Evolutionary conservation across 306 rosid genomes (phyloP), one percentile per base, ranked within the genome.

Genomic region (Vigna trinervia): DNA sequence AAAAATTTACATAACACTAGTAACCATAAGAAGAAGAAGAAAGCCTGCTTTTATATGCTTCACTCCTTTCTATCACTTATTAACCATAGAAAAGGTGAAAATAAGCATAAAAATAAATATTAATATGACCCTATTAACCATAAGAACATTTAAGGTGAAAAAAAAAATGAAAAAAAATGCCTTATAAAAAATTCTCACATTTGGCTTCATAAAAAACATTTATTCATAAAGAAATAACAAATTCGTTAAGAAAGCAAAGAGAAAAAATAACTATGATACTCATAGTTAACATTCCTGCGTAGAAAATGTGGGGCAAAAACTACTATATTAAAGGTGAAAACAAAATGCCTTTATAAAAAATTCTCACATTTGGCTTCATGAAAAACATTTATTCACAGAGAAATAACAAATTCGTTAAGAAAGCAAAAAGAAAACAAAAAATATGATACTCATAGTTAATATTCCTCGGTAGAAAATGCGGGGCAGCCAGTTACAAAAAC

Each of bases 401-500:
- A n/a, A 30, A 72, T 39, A 82, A 41, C 53, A 38, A 71, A 67
- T 34, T 78, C 71, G 79, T 36, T 53, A 28, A 2, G n/a, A 74
- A 30, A 75, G 19, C 15, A 60, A 51, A 56, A 65, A 20, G 52
- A 81, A 64, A 75, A 41, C 19, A 22, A 57, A 36, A 41, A 78
- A 66, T 6, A 12, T 39, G 60, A 60, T 26, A 73, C 46, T 58
- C 34, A 51, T 51, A 51, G 57, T 51, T 19, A 53, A 7, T 12
- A 19, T 17, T 53, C 12, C 13, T n/a, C 0, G 5, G 8, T 17
- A n/a, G 59, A 1, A 23, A 23, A 34, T 20, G 7, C 4, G 20
- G 4, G 2, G 59, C 28, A 19, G 12, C 28, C 28, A 19, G 8
- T 23, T 8, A 12, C 12, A 8, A 53, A 53, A 53, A 53, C 28